Conservation (phyloP, 257 asterid genomes). For the Rauvolfia tetraphylla region DNA sequence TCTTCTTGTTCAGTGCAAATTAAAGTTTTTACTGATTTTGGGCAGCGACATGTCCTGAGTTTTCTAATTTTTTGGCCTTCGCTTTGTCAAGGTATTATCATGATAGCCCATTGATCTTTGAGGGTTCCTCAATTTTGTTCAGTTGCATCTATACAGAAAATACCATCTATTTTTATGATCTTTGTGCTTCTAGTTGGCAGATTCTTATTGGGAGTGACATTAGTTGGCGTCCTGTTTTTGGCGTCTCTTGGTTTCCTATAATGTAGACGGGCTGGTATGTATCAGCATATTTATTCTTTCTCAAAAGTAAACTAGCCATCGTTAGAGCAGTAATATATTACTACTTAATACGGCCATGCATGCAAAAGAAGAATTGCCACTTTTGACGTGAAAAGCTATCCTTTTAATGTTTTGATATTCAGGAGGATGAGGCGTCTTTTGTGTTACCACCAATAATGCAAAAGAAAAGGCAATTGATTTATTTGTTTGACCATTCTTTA, state of each 20-base stretch:
- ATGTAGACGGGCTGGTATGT: neutral
- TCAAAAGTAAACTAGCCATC: neutral
- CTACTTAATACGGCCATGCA: conserved; percentile 6
- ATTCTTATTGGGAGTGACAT: neutral
- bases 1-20: neutral
- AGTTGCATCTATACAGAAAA: neutral
- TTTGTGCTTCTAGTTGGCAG: neutral
- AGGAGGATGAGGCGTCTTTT: conserved; percentile 1
- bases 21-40: neutral
- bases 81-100: neutral
- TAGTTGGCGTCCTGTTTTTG: neutral
- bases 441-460: conserved; percentile 3
- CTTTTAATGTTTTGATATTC: neutral
- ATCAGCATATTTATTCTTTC: conserved; percentile 3
- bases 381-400: conserved; percentile 13
- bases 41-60: neutral
- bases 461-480: neutral
- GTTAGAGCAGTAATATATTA: neutral
- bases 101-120: neutral
- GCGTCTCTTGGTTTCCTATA: neutral
- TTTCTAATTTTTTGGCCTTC: neutral
- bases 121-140: neutral
- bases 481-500: neutral
- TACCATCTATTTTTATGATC: neutral
- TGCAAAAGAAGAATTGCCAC: conserved; percentile 8